Evolutionary conservation across 345 rosid genomes (phyloP).

Genomic region (Mercurialis annua): DNA sequence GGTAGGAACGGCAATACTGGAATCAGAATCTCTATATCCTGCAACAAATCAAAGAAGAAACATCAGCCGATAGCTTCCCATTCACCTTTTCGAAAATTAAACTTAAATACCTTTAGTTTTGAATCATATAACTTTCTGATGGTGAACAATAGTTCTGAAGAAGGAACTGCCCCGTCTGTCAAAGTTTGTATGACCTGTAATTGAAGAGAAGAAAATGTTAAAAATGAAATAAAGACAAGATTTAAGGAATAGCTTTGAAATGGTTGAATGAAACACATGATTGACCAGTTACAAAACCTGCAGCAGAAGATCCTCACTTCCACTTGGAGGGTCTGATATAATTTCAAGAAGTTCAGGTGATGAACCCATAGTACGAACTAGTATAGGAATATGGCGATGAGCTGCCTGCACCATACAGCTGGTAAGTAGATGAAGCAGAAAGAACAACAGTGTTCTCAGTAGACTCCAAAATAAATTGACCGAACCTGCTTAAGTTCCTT

Average conservation of each 20-base stretch:
- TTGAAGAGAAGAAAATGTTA: slow-evolving; percentile 9
- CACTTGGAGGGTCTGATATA: slow-evolving; percentile 87
- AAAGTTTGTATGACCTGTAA: slow-evolving; percentile 86
- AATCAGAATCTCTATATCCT: slow-evolving; percentile 86
- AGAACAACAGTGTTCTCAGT: slow-evolving; percentile 1
- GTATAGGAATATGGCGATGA: slow-evolving; percentile 79
- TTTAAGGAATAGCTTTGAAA: slow-evolving; percentile 2
- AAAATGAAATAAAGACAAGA: slow-evolving; percentile 17
- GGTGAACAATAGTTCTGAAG: slow-evolving; percentile 68
- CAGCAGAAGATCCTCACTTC: slow-evolving; percentile 77
- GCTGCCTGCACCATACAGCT: slow-evolving; percentile 63
- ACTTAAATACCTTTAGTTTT: slow-evolving; percentile 64
- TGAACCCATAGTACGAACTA: slow-evolving; percentile 97
- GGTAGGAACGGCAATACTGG: slow-evolving; percentile 83
- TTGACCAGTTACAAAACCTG: slow-evolving; percentile 52
- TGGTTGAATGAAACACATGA: slow-evolving; percentile 10
- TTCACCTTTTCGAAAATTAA: slow-evolving; percentile 8
- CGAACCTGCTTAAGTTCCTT: slow-evolving; percentile 78
- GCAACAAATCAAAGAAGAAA: slow-evolving; percentile 36
- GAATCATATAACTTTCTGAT: slow-evolving; percentile 81
- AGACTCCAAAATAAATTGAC: slow-evolving; percentile 13
- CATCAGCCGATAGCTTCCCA: slow-evolving; percentile 24
- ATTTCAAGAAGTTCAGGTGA: slow-evolving; percentile 86
- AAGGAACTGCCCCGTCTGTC: slow-evolving; percentile 73
- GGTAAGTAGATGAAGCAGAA: slow-evolving; percentile 17